Conservation (phyloP, 495 filamentous ascomycete species). For the Aspergillus biplanus region DNA sequence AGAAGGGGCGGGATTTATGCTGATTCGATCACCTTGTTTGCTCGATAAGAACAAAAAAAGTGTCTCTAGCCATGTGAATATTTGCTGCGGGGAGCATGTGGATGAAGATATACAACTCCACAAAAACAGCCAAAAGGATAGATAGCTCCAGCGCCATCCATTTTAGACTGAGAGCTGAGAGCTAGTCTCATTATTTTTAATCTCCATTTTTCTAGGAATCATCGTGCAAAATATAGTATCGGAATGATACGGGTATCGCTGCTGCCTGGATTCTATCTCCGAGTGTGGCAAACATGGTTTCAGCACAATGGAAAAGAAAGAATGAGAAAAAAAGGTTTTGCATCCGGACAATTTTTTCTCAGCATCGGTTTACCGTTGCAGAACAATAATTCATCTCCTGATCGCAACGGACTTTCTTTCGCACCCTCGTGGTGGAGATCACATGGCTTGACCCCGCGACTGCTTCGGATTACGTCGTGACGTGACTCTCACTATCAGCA, state of each 20-base stretch:
- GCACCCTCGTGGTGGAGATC: slow-evolving; percentile 4
- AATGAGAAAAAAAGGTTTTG: too few relatives aligned
- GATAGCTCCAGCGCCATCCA: too few relatives aligned
- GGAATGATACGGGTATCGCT: slow-evolving; percentile 16
- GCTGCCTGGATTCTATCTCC: slow-evolving; percentile 25
- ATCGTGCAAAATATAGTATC: neutral
- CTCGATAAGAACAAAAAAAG: neutral
- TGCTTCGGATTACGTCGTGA: slow-evolving; percentile 23
- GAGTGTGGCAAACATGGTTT: slow-evolving; percentile 21
- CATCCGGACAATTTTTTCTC: too few relatives aligned
- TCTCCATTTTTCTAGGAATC: neutral
- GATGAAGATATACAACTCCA: neutral
- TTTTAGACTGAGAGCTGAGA: too few relatives aligned
- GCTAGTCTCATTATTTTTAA: neutral
- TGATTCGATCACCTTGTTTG: too few relatives aligned
- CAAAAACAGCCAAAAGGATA: neutral
- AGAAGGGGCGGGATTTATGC: neutral
- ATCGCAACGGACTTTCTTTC: neutral
- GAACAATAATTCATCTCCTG: neutral
- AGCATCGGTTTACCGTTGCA: too few relatives aligned
- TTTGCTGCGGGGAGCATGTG: neutral
- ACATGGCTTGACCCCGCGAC: slow-evolving; percentile 14
- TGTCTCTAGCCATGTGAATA: neutral
- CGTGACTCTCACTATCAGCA: slow-evolving; percentile 10
- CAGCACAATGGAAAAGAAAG: neutral